Conservation (phyloP, 257 asterid genomes). For the Ajuga chamaepitys region DNA sequence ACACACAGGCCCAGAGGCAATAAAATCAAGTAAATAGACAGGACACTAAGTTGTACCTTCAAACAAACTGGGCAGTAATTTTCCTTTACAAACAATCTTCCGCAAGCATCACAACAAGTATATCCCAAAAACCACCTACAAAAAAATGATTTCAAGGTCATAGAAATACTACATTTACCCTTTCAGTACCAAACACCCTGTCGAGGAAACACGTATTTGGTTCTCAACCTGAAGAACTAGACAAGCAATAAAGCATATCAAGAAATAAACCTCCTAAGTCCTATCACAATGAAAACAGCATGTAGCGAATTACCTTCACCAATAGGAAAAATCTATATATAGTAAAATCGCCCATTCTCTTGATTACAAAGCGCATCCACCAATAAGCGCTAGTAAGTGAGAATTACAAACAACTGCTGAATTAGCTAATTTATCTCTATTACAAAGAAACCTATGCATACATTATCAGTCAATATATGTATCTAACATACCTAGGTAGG, state of each 20-base stretch:
- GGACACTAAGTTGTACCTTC: constrained; percentile 46
- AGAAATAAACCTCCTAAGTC: not conserved
- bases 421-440: not conserved
- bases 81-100: constrained; percentile 91
- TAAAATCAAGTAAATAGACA: constrained; percentile 9
- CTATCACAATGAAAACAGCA: not conserved
- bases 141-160: constrained; percentile 7
- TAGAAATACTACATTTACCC: not conserved
- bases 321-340: not conserved
- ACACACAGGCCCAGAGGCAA: not conserved
- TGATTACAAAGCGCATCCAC: not conserved
- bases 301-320: not conserved
- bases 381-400: not conserved
- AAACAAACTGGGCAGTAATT: constrained; percentile 96
- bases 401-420: not conserved
- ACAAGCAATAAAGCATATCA: not conserved
- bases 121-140: constrained; percentile 98
- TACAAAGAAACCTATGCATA: not conserved
- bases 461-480: not conserved
- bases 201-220: not conserved
- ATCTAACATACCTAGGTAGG: too few relatives aligned
- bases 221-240: not conserved
- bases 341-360: not conserved
- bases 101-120: constrained; percentile 99
- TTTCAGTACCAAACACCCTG: not conserved